Evolutionary conservation across 768 basidiomycete genomes (phyloP).

Genomic region (Leucosporidium yakuticum): DNA sequence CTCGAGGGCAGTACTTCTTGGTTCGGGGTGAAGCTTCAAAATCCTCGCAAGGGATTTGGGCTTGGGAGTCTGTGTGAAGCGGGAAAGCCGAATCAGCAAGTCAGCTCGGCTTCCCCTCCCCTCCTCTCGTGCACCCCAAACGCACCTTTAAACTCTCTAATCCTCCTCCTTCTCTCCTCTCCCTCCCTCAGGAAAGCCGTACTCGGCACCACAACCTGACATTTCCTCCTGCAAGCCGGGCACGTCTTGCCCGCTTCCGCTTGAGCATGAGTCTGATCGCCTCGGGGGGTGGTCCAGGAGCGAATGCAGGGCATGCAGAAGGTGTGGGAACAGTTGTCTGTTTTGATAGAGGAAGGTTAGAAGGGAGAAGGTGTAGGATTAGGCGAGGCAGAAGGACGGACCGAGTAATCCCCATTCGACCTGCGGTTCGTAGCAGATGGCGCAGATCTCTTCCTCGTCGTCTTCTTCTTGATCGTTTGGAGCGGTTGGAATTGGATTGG

Average conservation of each 20-base stretch:
- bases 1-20: slow-evolving; percentile 1
- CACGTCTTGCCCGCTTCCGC: background rate
- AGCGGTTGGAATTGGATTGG: too few species aligned
- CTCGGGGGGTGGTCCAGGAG: background rate
- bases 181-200: background rate
- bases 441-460: slow-evolving; percentile 7
- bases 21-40: background rate
- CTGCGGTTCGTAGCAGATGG: slow-evolving; percentile 12
- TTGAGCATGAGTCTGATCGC: background rate
- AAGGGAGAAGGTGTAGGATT: background rate
- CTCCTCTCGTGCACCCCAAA: too few species aligned
- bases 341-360: background rate
- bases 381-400: background rate
- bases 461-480: background rate
- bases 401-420: slow-evolving; percentile 2
- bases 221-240: background rate
- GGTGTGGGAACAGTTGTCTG: slow-evolving; percentile 8
- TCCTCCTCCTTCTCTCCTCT: background rate
- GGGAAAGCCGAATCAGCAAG: background rate
- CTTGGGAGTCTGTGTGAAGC: background rate
- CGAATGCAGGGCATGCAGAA: slow-evolving; percentile 6
- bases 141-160: background rate
- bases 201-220: background rate
- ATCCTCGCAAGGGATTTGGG: background rate
- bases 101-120: background rate